Evolutionary conservation across 2,329 filamentous ascomycete species (phyloP).

Genomic region (Neofusicoccum laricinum): DNA sequence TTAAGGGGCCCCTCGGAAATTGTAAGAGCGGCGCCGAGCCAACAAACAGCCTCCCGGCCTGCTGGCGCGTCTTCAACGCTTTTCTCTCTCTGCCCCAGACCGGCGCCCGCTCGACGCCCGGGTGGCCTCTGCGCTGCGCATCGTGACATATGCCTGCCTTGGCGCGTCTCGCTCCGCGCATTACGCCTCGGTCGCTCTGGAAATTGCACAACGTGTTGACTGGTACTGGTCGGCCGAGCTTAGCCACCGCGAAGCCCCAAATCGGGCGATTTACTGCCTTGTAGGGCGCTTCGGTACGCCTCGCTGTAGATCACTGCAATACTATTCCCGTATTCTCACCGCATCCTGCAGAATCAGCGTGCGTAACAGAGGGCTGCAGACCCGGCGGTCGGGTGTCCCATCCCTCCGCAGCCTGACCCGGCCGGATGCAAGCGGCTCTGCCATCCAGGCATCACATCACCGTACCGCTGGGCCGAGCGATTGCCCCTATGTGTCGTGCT

Average conservation of each 20-base stretch:
- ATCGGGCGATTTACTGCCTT: no score
- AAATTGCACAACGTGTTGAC: background rate
- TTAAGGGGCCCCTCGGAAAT: constrained; percentile 15
- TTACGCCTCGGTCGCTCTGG: background rate
- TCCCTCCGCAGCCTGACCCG: background rate
- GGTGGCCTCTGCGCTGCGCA: constrained; percentile 4
- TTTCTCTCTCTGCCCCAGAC: constrained; percentile 2
- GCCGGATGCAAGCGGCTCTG: constrained; percentile 4
- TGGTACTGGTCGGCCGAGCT: background rate
- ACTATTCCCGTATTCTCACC: no score
- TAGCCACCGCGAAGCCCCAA: no score
- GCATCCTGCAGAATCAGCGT: no score
- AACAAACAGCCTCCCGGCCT: constrained; percentile 10
- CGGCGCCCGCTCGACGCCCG: background rate
- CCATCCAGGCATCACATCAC: background rate
- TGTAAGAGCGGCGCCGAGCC: constrained; percentile 8
- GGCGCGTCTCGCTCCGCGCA: background rate
- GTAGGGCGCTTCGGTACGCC: no score
- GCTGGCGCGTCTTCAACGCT: constrained; percentile 13
- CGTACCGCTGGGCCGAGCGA: background rate
- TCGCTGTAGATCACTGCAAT: no score
- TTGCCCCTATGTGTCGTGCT: background rate
- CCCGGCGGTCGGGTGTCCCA: background rate
- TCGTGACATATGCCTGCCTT: constrained; percentile 8
- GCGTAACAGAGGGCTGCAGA: background rate